A percentile compares a stretch with the other conserved stretches of the same genome.
These are phyloP conservation scores for Mucuna pruriens DNA, from an alignment of 306 rosid species.

Conservation along the genomic window DNA sequence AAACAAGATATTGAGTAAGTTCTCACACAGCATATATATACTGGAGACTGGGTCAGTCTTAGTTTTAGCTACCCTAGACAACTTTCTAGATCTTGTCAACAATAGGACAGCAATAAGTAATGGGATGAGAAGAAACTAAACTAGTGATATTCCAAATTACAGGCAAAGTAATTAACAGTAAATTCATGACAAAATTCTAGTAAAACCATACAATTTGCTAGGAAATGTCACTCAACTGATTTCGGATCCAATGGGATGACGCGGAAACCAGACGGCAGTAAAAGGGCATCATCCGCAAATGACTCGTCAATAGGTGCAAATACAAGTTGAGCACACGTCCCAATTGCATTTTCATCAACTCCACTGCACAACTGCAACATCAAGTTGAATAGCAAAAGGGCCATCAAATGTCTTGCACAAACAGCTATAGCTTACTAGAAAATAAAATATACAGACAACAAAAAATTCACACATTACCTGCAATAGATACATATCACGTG, in stretches of 20 bases:
- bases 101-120: too few relatives aligned
- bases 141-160: background rate
- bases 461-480: constrained; percentile 55
- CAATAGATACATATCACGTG: constrained; percentile 87
- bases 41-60: too few relatives aligned
- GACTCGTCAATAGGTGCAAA: constrained; percentile 98
- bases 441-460: background rate
- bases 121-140: too few relatives aligned
- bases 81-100: background rate
- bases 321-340: constrained; percentile 94
- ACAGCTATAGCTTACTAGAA: background rate
- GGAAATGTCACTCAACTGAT: constrained; percentile 56
- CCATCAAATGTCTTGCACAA: background rate
- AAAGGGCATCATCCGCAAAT: constrained; percentile 92
- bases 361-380: constrained; percentile 85
- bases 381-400: background rate
- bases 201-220: background rate
- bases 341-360: constrained; percentile 84
- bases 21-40: background rate
- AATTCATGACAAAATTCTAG: background rate
- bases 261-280: constrained; percentile 92
- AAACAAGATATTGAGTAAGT: background rate
- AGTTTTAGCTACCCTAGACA: background rate
- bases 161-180: background rate
- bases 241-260: constrained; percentile 94